These are phyloP conservation scores for Urochloa ruziziensis DNA, from an alignment of 176 grass and related monocot species.

Conservation along the genomic window DNA sequence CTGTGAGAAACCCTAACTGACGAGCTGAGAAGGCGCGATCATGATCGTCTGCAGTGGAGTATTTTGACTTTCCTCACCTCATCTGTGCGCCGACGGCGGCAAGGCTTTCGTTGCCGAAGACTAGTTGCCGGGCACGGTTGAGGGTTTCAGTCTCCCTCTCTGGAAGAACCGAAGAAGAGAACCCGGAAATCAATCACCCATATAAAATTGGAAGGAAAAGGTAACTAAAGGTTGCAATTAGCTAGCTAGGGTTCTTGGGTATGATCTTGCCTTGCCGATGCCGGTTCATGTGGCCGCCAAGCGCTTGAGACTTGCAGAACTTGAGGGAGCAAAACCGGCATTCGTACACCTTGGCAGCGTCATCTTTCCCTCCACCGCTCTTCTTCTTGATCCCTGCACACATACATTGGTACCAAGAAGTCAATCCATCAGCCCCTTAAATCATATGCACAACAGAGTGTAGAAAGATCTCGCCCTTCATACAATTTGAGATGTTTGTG, in stretches of 20 bases:
- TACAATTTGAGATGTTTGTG: not conserved
- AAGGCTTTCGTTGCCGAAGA: constrained; percentile 88
- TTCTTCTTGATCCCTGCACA: constrained; percentile 82
- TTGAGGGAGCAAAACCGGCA: constrained; percentile 97
- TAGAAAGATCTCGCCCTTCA: not conserved
- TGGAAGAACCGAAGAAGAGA: constrained; percentile 32
- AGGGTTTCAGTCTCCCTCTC: constrained; percentile 99
- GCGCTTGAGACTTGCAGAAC: constrained; percentile 95
- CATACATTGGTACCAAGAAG: not conserved
- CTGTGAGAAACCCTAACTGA: constrained; percentile 48
- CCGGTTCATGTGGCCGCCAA: constrained; percentile 98
- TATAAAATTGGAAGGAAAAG: constrained; percentile 9
- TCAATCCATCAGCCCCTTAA: not conserved
- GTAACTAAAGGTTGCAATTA: not conserved
- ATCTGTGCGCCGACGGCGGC: constrained; percentile 47
- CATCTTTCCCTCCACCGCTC: constrained; percentile 64
- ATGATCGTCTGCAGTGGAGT: not conserved
- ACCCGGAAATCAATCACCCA: not conserved
- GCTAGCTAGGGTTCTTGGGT: not conserved
- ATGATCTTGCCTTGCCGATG: constrained; percentile 81
- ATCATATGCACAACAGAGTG: not conserved
- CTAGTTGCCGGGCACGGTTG: constrained; percentile 92
- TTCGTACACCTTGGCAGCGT: constrained; percentile 76
- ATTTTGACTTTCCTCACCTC: constrained; percentile 36
- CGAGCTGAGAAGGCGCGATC: not conserved